Base-by-base conservation (phyloP, 2,329 filamentous ascomycete species). In the Ceratocystis ficicola region DNA sequence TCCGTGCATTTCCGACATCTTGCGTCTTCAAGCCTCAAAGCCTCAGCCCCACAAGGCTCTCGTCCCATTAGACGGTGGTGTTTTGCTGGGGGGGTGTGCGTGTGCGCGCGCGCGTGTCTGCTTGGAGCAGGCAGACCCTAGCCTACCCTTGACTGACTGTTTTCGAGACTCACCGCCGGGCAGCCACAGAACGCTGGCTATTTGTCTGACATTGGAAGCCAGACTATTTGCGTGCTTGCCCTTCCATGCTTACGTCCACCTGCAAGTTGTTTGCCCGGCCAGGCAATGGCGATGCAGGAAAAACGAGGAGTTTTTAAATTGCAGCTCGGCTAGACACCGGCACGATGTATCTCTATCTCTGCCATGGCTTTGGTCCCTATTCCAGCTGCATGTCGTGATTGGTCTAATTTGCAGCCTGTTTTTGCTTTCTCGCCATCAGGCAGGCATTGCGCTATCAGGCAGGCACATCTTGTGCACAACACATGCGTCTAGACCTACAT, bases 111-210 rank as follows among this genome's bases (percentile, higher is more conserved):
- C 7, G 17, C 20, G 17, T 48, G 48, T 5, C 5, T 52, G 48
- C 36, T 41, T 41, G 10, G 12, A 25, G 48, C 20, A 28, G 7
- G 48, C 20, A 28, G 7, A 28, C 48, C 25, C 55, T n/a, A 59
- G 8, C 25, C 48, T 12, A 17, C 48, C 48, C 6, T 36, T 59
- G 25, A 28, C 25, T 52, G 48, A 50, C 48, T 32, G 12, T 32
- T 59, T 32, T n/a, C 28, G 61, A 44, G 44, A 48, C 61, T 63
- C 61, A 63, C 61, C 61, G 61, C 61, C 61, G 61, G 61, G 30
- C 44, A 63, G 41, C 61, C 44, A 32, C 61, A 63, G 61, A 28
- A 32, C 55, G 15, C 55, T 59, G 28, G 17, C 55, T 41, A 32
- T 32, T 30, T 59, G 55, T 52, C 48, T 52, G 48, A 52, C 48